Conservation (phyloP, 305 asterid species). For the Fraxinus platypoda region DNA sequence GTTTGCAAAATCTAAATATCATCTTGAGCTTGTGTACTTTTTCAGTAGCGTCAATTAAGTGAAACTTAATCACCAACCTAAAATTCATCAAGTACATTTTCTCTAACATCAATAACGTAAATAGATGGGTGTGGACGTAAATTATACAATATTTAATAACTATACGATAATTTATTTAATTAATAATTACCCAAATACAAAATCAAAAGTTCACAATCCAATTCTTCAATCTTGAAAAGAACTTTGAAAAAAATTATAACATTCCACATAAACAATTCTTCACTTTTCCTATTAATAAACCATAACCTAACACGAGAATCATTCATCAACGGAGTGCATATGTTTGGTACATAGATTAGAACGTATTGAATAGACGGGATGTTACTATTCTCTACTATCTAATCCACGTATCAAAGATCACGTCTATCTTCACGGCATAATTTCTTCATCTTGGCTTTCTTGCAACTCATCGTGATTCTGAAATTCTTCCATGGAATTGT, state of each 20-base stretch:
- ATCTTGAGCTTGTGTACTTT: not conserved
- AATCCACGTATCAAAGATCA: not conserved
- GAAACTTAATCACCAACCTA: too few species aligned
- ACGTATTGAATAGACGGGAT: not conserved
- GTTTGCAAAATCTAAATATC: not conserved
- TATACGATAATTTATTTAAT: not conserved
- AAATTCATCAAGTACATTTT: not conserved
- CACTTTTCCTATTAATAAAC: not conserved
- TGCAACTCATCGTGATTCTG: conserved; percentile 15
- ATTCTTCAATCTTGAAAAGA: not conserved
- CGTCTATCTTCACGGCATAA: conserved; percentile 15
- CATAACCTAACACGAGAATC: not conserved
- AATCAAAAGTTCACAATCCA: not conserved
- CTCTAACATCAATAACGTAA: not conserved
- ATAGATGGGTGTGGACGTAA: not conserved
- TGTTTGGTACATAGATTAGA: not conserved
- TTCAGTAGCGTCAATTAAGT: not conserved
- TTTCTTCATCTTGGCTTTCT: conserved; percentile 17
- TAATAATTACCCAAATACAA: not conserved
- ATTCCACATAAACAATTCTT: not conserved
- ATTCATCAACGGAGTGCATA: not conserved
- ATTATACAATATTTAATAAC: not conserved
- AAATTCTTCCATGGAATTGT: conserved; percentile 13
- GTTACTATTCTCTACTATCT: not conserved
- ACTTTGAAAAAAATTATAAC: not conserved